Percentiles rank a stretch among this genome's conserved stretches.
These are phyloP conservation scores for Epichloe uncinata DNA, from an alignment of 2,329 filamentous ascomycete genomes.

Conservation along the genomic window DNA sequence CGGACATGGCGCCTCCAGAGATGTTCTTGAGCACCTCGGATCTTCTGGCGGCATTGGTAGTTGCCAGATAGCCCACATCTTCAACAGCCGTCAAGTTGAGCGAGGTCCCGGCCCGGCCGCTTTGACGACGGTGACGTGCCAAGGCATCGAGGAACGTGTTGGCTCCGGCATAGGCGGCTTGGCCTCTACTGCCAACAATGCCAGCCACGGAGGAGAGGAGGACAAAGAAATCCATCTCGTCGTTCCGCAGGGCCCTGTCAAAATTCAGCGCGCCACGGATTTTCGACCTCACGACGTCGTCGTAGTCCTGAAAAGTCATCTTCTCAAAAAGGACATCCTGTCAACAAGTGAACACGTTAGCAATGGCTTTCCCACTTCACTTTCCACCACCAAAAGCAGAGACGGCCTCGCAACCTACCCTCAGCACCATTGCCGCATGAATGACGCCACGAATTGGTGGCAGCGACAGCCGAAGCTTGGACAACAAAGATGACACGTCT, in stretches of 20 bases:
- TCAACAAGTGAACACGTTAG: background rate
- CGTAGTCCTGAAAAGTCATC: constrained; percentile 37
- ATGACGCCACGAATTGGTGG: constrained; percentile 30
- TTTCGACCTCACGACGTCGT: constrained; percentile 35
- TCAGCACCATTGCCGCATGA: constrained; percentile 32
- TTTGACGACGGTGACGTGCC: constrained; percentile 23
- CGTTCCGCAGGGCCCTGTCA: constrained; percentile 28
- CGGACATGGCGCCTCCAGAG: constrained; percentile 32
- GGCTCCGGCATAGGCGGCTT: constrained; percentile 38
- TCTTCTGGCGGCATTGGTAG: constrained; percentile 24
- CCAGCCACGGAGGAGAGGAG: constrained; percentile 37
- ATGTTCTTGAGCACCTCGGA: constrained; percentile 35
- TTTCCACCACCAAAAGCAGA: too few species aligned
- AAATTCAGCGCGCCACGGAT: constrained; percentile 41
- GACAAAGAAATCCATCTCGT: constrained; percentile 39
- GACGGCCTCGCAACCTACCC: constrained; percentile 8
- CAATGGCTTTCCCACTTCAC: too few species aligned
- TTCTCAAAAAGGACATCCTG: constrained; percentile 37
- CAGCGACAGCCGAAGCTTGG: constrained; percentile 11
- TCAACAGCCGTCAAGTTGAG: constrained; percentile 40
- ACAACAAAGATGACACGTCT: constrained; percentile 15
- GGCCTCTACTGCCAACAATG: constrained; percentile 36
- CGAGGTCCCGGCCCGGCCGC: constrained; percentile 29
- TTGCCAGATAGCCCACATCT: constrained; percentile 32
- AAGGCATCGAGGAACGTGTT: constrained; percentile 29